Evolutionary conservation across 108 stramenopile genomes (phyloP).

Genomic region (Nitzschia putrida): DNA sequence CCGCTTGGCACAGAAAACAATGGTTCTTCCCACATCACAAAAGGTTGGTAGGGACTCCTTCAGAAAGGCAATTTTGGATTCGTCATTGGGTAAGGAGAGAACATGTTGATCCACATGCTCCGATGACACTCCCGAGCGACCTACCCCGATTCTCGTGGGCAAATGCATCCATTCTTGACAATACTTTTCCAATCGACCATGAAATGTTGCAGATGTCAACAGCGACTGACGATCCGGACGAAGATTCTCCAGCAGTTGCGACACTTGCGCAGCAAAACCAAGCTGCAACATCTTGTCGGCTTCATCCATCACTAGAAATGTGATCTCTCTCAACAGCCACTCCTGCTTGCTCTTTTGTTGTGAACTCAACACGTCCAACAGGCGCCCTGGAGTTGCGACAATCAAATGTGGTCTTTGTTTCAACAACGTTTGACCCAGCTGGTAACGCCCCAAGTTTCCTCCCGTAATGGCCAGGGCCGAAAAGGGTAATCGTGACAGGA

Average conservation of each 20-base stretch:
- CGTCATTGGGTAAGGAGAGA: conserved; percentile 58
- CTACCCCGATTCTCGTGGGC: conserved; percentile 69
- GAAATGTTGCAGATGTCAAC: conserved; percentile 74
- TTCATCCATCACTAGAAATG: conserved; percentile 93
- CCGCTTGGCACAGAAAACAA: conserved; percentile 82
- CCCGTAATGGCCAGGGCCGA: conserved; percentile 63
- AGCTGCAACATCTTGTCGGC: conserved; percentile 89
- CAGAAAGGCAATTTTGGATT: conserved; percentile 69
- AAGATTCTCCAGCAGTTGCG: conserved; percentile 70
- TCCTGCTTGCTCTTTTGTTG: conserved; percentile 52
- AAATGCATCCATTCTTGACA: conserved; percentile 64
- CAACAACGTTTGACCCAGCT: conserved; percentile 64
- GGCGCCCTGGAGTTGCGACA: conserved; percentile 95
- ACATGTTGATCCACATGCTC: conserved; percentile 81
- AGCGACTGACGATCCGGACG: conserved; percentile 83
- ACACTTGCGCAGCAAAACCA: conserved; percentile 89
- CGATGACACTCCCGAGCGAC: conserved; percentile 68
- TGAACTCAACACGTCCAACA: conserved; percentile 86
- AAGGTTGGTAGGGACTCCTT: conserved; percentile 69
- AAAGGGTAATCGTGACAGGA: conserved; percentile 40
- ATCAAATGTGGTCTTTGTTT: conserved; percentile 68
- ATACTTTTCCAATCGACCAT: conserved; percentile 53
- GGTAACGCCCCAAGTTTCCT: conserved; percentile 74
- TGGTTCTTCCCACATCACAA: conserved; percentile 59
- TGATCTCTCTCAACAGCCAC: conserved; percentile 48